Evolutionary conservation across 2,329 filamentous ascomycete genomes (phyloP), one percentile per base, ranked within the genome.

Genomic region (Microsporum audouinii): DNA sequence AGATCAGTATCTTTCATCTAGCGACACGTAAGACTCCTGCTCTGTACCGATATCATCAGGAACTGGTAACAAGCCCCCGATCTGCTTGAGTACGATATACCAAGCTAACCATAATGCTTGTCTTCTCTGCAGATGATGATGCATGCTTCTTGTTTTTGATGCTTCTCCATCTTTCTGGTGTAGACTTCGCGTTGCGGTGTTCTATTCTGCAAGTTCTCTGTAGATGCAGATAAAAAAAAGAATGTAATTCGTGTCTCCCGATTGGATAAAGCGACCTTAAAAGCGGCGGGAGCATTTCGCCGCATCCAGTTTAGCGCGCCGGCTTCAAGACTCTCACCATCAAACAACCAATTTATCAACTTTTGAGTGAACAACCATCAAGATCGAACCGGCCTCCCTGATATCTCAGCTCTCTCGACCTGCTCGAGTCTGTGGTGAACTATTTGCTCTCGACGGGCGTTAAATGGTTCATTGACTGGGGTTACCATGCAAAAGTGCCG

Each of bases 401-500:
- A 51, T 31, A 27, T 51, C 45, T 7, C 45, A 51, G 31, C 27
- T n/a, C 45, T 29, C 27, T 51, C 27, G 45, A 33, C 45, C 45
- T 10, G 45, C 45, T 23, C 45, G 45, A 4, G 51, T 36, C 51
- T 17, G 51, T 55, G 51, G 51, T 55, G 51, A n/a, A 55, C 51
- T 55, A 23, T 55, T 36, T 55, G 51, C 51, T 55, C 51, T 36
- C n/a, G 14, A 36, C 43, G 57, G 57, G 41, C 61, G 67, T 68
- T 68, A 60, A 43, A 65, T 63, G 62, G 63, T 64, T 55, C 45
- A 62, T 59, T 61, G 65, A 59, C 62, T 63, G 65, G 45, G 71
- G 70, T 71, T 70, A 71, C 72, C 68, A 78, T 78, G 76, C 75
- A 77, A 68, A 76, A 75, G 71, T 74, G 72, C 68, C 72, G 73